Evolutionary conservation across 2,329 filamentous ascomycete genomes (phyloP), one percentile per base, ranked within the genome.

Genomic region (Chalaropsis ovoidea): DNA sequence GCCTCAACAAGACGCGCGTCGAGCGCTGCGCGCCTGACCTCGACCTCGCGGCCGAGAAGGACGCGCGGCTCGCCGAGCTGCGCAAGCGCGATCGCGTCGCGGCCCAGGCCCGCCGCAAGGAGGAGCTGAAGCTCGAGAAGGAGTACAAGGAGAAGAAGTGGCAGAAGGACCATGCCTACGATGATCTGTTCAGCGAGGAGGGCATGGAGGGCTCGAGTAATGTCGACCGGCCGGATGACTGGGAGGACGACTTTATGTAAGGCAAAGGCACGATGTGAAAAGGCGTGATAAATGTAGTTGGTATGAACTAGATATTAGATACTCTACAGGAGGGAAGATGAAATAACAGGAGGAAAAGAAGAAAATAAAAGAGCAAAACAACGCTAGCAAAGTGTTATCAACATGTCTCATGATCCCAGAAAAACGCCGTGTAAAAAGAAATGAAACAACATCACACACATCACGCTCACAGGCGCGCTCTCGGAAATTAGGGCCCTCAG

Each of bases 141-240:
- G 90, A 96, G 78, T 82, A 90, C 69, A 88, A 90, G 75, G 87
- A 95, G 76, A 84, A 93, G 77, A 95, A 95, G 75, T 95, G 86
- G 81, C 90, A 95, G 76, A 94, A 94, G 77, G 91, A 96, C n/a
- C 93, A 99, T 76, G 93, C 92, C 1, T 99, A 99, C 75, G 94
- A 97, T 73, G 91, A 96, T 60, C 76, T 96, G 64, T 91, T 96
- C 75, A 85, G 83, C 3, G 90, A 95, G 64, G 89, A 96, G 67
- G 87, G 88, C 71, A 81, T 95, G 78, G 85, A 85, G 54, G 77
- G 75, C 24, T 85, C 85, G 65, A 96, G 87, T 77, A 99, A 99
- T 75, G 89, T 96, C 76, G 86, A 96, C 72, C 83, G 90, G 15
- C 81, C 82, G 69, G 83, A 85, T 67, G 80, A 89, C 73, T 92